phyloP scores from a whole-genome alignment of 2,329 filamentous ascomycete species.

The Ploettnerulaceae sp. region DNA sequence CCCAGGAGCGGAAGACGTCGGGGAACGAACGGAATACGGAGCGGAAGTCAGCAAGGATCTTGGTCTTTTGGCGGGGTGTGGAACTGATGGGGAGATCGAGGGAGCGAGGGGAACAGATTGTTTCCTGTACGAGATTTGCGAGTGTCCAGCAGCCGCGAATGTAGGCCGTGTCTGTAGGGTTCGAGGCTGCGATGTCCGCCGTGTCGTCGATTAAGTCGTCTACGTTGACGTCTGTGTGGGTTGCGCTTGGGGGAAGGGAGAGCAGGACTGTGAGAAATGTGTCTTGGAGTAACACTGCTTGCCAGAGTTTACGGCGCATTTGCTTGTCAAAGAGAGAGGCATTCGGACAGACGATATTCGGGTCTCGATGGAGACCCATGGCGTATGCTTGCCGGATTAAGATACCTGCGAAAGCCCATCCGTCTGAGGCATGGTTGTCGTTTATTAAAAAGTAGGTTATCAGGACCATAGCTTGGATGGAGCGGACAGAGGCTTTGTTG shows the following conservation, averaged over 20 bases:
- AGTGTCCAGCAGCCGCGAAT: conserved; percentile 67
- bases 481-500: conserved; percentile 66
- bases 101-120: conserved; percentile 68
- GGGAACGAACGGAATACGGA: conserved; percentile 71
- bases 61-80: conserved; percentile 63
- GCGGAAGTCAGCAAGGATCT: conserved; percentile 64
- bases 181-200: conserved; percentile 50
- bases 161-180: conserved; percentile 64
- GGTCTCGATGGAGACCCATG: conserved; percentile 75
- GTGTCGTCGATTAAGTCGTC: conserved; percentile 66
- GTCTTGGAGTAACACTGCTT: conserved; percentile 74
- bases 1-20: conserved; percentile 63
- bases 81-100: conserved; percentile 67
- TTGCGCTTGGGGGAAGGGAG: conserved; percentile 71
- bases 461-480: conserved; percentile 77
- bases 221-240: conserved; percentile 73
- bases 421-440: conserved; percentile 77
- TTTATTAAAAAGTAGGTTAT: conserved; percentile 82
- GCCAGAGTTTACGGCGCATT: conserved; percentile 74
- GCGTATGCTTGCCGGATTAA: conserved; percentile 74
- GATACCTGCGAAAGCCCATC: conserved; percentile 77
- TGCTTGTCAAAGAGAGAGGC: conserved; percentile 70
- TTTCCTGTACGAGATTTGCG: conserved; percentile 72
- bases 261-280: conserved; percentile 76
- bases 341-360: conserved; percentile 65